phyloP scores from a whole-genome alignment of 805 yeast species.

The Starmerella kuoi region DNA sequence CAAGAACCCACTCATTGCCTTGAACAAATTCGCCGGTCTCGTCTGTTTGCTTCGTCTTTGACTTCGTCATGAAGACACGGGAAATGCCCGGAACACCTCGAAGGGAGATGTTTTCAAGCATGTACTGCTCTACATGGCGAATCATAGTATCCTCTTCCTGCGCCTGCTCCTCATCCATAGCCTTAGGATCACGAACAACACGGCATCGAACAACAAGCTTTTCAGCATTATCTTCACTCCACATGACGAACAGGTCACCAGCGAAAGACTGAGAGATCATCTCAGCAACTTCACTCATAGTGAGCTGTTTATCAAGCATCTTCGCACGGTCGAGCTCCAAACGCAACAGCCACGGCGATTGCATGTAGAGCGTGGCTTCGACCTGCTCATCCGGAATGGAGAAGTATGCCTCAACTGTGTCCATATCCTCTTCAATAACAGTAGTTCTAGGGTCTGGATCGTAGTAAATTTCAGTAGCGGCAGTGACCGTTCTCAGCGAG shows the following conservation, averaged over 20 bases:
- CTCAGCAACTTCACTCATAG: constrained; percentile 97
- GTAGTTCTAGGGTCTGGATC: constrained; percentile 98
- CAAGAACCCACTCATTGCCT: constrained; percentile 94
- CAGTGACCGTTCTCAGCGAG: constrained; percentile 82
- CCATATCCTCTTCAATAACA: constrained; percentile 92
- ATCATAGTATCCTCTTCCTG: constrained; percentile 95
- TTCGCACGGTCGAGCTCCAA: constrained; percentile 95
- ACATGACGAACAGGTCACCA: constrained; percentile 89
- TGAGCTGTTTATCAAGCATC: constrained; percentile 94
- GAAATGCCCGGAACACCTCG: constrained; percentile 93
- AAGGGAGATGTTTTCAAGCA: constrained; percentile 86
- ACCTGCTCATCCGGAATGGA: constrained; percentile 97
- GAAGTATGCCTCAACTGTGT: constrained; percentile 92
- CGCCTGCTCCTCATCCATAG: constrained; percentile 83
- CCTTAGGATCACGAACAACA: constrained; percentile 91
- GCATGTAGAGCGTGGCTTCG: constrained; percentile 84
- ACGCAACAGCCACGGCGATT: constrained; percentile 96
- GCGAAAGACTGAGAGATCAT: constrained; percentile 86
- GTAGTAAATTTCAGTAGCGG: constrained; percentile 93
- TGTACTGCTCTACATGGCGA: constrained; percentile 87
- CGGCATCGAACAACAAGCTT: constrained; percentile 95
- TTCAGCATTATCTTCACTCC: constrained; percentile 99
- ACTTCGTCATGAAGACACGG: constrained; percentile 55
- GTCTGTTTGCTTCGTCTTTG: constrained; percentile 34
- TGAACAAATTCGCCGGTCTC: constrained; percentile 80